Conservation (phyloP, 2,329 filamentous ascomycete species). For the Alternaria solani region DNA sequence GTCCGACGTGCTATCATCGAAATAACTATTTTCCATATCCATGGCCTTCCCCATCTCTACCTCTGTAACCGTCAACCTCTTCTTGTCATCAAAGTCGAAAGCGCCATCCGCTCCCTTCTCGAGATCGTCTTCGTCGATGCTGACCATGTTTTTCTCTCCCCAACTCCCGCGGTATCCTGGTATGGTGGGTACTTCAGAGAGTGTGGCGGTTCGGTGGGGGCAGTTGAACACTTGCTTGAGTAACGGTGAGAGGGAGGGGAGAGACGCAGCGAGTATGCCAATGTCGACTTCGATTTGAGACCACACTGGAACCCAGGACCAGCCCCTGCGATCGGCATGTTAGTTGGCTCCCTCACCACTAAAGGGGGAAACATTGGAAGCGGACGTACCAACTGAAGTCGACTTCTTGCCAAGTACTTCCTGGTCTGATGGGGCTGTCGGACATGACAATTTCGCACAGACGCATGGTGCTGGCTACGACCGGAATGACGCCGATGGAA, state of each 20-base stretch:
- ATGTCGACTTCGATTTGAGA: constrained; percentile 44
- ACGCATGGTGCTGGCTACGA: constrained; percentile 38
- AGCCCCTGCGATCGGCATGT: constrained; percentile 21
- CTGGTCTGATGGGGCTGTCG: constrained; percentile 15
- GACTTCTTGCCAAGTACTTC: constrained; percentile 25
- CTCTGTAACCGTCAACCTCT: constrained; percentile 7
- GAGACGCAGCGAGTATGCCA: constrained; percentile 38
- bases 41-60: constrained; percentile 9
- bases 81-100: constrained; percentile 12
- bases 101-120: constrained; percentile 2
- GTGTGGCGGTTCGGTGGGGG: constrained; percentile 13
- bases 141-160: constrained; percentile 7
- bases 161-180: constrained; percentile 25
- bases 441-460: constrained; percentile 37
- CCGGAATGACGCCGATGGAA: constrained; percentile 38
- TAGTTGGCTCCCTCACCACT: constrained; percentile 8
- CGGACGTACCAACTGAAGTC: constrained; percentile 33
- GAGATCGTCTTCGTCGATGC: constrained; percentile 1
- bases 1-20: constrained; percentile 22
- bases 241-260: constrained; percentile 37
- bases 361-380: no score
- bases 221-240: constrained; percentile 25
- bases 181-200: constrained; percentile 24
- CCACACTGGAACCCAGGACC: constrained; percentile 42
- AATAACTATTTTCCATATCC: constrained; percentile 13